A percentile compares a stretch with the other conserved stretches of the same genome.
Evolutionary conservation across 495 filamentous ascomycete species (phyloP).

Genomic region (Delitschia confertaspora): DNA sequence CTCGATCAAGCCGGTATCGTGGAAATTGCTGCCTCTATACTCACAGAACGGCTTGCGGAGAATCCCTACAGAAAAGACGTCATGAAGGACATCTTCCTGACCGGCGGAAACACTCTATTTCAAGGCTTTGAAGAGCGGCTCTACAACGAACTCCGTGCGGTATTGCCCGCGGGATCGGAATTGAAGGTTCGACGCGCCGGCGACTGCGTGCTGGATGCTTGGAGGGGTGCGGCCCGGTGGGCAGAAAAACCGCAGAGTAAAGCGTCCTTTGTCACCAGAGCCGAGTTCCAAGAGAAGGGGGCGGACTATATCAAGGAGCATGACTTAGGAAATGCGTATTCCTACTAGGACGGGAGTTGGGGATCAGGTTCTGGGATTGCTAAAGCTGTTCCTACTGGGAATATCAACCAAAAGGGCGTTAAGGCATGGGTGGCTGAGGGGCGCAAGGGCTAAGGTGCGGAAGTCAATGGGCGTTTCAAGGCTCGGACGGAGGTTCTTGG

Average conservation of each 20-base stretch:
- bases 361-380: too few species aligned
- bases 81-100: slow-evolving; percentile 81
- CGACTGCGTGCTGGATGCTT: slow-evolving; percentile 75
- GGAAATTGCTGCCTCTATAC: slow-evolving; percentile 78
- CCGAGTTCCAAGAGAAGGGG: slow-evolving; percentile 36
- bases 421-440: too few species aligned
- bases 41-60: slow-evolving; percentile 63
- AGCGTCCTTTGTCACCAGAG: slow-evolving; percentile 29
- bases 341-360: not conserved
- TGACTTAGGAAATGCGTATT: slow-evolving; percentile 25
- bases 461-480: too few species aligned
- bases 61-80: slow-evolving; percentile 52
- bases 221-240: slow-evolving; percentile 88
- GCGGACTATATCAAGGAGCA: slow-evolving; percentile 34
- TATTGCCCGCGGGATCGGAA: slow-evolving; percentile 58
- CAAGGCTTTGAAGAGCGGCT: slow-evolving; percentile 78
- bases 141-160: slow-evolving; percentile 56
- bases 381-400: too few species aligned
- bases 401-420: too few species aligned
- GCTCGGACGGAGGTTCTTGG: too few species aligned
- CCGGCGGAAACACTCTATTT: slow-evolving; percentile 87
- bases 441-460: too few species aligned
- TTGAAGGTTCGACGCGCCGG: slow-evolving; percentile 59
- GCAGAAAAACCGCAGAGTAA: slow-evolving; percentile 31
- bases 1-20: slow-evolving; percentile 89